Percentiles rank a stretch among this genome's conserved stretches.
Conservation (phyloP, 2,329 filamentous ascomycete genomes). For the Alternaria longipes region DNA sequence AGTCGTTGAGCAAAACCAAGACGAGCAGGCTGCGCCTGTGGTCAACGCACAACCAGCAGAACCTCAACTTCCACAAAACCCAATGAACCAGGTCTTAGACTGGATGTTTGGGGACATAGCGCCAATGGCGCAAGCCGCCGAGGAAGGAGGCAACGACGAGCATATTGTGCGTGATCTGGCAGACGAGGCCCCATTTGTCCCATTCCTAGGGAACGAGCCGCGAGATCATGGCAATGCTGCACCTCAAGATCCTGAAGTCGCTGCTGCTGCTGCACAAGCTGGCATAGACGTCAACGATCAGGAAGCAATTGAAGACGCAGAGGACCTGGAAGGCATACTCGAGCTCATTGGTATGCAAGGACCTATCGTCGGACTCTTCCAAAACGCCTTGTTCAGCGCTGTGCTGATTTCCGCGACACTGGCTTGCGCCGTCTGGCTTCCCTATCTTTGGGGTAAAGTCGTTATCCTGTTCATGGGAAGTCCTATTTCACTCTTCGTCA, state of each 20-base stretch:
- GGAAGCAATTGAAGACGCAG: constrained; percentile 80
- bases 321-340: constrained; percentile 95
- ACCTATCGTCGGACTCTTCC: constrained; percentile 85
- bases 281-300: constrained; percentile 74
- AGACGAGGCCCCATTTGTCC: constrained; percentile 69
- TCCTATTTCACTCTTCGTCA: constrained; percentile 72
- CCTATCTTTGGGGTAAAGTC: constrained; percentile 90
- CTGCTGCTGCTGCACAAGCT: constrained; percentile 71
- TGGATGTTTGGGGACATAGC: constrained; percentile 61
- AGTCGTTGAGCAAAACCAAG: constrained; percentile 4
- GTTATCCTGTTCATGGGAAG: constrained; percentile 82
- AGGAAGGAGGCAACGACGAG: constrained; percentile 62
- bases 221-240: constrained; percentile 37
- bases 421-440: constrained; percentile 84
- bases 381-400: constrained; percentile 94
- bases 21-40: constrained; percentile 14
- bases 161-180: constrained; percentile 67
- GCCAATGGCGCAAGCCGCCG: constrained; percentile 34
- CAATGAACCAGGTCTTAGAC: constrained; percentile 50
- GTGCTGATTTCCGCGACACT: constrained; percentile 87
- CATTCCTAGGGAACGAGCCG: constrained; percentile 56
- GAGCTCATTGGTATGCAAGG: constrained; percentile 97
- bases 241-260: constrained; percentile 64
- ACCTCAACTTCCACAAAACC: constrained; percentile 21
- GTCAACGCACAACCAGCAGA: constrained; percentile 19